Evolutionary conservation across 1,284 basidiomycete species (phyloP), one percentile per base, ranked within the genome.

Genomic region (Coniophora puteana): DNA sequence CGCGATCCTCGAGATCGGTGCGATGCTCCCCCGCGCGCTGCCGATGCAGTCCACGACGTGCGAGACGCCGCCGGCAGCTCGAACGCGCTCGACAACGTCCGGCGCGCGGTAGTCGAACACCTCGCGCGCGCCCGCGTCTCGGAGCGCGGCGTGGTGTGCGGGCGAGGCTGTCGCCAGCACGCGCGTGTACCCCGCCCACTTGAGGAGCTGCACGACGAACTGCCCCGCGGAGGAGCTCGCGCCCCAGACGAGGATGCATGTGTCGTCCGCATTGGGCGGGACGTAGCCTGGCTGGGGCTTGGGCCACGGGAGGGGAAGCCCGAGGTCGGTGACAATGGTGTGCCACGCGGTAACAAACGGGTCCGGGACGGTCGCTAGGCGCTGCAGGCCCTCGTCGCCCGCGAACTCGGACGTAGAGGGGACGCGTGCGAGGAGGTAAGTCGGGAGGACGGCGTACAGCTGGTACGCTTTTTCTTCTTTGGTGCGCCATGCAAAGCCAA

Each of bases 171-270:
- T 74, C 8, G 69, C 69, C 41, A 78, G 53, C 37, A 80, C 63
- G 31, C 66, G 69, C 27, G 54, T 73, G 63, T 76, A 80, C 1
- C 76, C 75, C 1, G 74, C 67, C 22, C 69, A 54, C 33, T 63
- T 65, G 34, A 80, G 65, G n/a, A 80, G 62, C 53, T 80, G 79
- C 33, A 80, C 51, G 14, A 67, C 59, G 47, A 75, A 78, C 44
- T 76, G 70, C 4, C 77, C 78, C 1, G 71, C 53, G n/a, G 73
- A 74, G 4, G 78, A 63, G 8, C 78, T 76, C 13, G 71, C 73
- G 39, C 78, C 76, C 45, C 75, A 81, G 18, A 83, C 58, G 8
- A 78, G 62, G 40, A 78, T 71, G 2, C 74, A 65, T 2, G 51
- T 52, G 10, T 55, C 44, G 3, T 64, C 56, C 11, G 61, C 51